Evolutionary conservation across 768 basidiomycete genomes (phyloP), one percentile per base, ranked within the genome.

Genomic region (Filobasidium wieringae): DNA sequence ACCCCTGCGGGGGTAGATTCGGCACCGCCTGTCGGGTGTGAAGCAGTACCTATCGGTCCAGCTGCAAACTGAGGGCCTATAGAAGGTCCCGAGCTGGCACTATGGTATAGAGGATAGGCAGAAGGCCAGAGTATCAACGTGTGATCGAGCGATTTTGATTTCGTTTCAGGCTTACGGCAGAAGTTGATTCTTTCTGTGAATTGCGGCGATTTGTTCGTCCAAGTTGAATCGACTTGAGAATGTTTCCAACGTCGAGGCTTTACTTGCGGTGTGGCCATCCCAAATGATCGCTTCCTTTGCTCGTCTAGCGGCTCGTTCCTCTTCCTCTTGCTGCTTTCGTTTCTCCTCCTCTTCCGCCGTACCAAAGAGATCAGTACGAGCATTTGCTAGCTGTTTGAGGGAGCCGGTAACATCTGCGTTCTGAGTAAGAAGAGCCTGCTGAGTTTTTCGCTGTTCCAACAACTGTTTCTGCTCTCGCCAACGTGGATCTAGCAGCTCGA

Each of bases 291-390:
- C 91, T 75, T 97, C 95, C 71, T 84, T 82, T 72, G 93, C 92
- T 71, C 83, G 86, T 63, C 89, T 79, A 68, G 81, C 81, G 61
- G 84, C 82, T 55, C 82, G 79, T 67, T 90, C 87, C 61, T 86
- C 85, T 51, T 89, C 89, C 63, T 95, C 92, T 66, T 91, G 86
- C 24, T 59, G 47, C 54, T 66, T 68, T 61, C 90, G 81, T 58
- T 84, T 80, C 64, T 92, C 91, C 68, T 96, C 93, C 68, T 93
- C 93, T 53, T 82, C 85, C 67, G 90, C 88, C 0, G 85, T 88
- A 72, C 91, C 90, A 74, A 99, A 99, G 63, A 99, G 87, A 76
- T 99, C 93, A 62, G 89, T 87, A 78, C 93, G 87, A n/a, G 88
- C 88, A 57, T 85, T 82, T 22, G 95, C 93, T 58, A 99, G 84